Percentiles rank a stretch among this genome's conserved stretches.
phyloP scores from a whole-genome alignment of 2,329 filamentous ascomycete genomes.

The Diaporthe sp. region DNA sequence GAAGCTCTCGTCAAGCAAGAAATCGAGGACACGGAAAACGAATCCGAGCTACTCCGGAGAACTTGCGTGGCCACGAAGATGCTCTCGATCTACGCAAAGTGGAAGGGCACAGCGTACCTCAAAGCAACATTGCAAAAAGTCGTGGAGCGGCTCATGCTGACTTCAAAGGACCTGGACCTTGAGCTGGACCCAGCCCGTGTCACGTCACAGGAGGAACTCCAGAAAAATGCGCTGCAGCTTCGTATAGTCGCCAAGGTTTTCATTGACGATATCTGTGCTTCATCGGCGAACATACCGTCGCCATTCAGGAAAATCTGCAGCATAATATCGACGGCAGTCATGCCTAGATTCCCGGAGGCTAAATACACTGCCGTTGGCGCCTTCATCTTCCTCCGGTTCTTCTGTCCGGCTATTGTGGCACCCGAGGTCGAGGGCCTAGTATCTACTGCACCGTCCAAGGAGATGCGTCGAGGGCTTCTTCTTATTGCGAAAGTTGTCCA shows the following conservation, averaged over 20 bases:
- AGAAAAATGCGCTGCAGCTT: constrained; percentile 76
- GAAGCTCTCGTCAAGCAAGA: constrained; percentile 78
- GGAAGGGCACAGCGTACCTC: constrained; percentile 76
- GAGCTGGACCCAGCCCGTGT: constrained; percentile 77
- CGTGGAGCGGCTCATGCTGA: constrained; percentile 75
- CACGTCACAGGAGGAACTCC: constrained; percentile 71
- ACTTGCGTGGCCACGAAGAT: constrained; percentile 81
- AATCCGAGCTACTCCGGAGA: constrained; percentile 76
- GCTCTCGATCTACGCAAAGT: constrained; percentile 79
- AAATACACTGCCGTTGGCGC: constrained; percentile 81
- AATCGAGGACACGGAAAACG: constrained; percentile 76
- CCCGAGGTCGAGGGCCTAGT: constrained; percentile 78
- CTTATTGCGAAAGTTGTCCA: constrained; percentile 81
- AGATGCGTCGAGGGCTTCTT: constrained; percentile 77
- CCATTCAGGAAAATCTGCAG: constrained; percentile 78
- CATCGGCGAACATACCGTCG: constrained; percentile 71
- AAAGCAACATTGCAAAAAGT: constrained; percentile 76
- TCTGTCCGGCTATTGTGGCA: constrained; percentile 80
- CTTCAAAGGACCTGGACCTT: constrained; percentile 76
- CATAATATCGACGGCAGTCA: constrained; percentile 76
- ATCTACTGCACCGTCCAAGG: constrained; percentile 71
- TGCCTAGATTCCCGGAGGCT: constrained; percentile 75
- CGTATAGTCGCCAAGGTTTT: constrained; percentile 79
- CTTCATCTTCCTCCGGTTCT: constrained; percentile 80
- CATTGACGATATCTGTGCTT: constrained; percentile 78